These are phyloP conservation scores for Primulina huaijiensis DNA, from an alignment of 257 asterid genomes.

Conservation along the genomic window DNA sequence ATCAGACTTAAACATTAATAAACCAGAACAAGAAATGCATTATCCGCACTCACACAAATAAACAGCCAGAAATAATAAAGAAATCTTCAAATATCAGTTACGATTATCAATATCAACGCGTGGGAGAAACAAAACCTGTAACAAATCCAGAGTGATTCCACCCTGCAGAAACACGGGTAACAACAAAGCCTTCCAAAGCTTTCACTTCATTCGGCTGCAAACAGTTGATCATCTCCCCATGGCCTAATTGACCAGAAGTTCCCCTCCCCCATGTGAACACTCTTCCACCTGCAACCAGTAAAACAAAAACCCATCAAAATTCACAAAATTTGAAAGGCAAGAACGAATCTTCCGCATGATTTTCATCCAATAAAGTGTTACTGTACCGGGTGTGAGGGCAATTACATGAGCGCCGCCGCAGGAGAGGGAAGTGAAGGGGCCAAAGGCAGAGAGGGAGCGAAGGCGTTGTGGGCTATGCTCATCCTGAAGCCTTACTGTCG, in stretches of 20 bases:
- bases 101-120: neutral
- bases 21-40: neutral
- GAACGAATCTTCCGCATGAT: neutral
- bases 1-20: neutral
- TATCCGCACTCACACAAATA: neutral
- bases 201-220: constrained; percentile 47
- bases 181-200: constrained; percentile 40
- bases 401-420: constrained; percentile 97
- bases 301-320: constrained; percentile 20
- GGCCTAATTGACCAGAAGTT: constrained; percentile 85
- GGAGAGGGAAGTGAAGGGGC: constrained; percentile 55
- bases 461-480: constrained; percentile 61
- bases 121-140: constrained; percentile 49
- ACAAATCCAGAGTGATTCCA: constrained; percentile 97
- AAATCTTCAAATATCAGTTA: neutral
- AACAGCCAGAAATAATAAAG: neutral
- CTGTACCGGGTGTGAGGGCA: constrained; percentile 62
- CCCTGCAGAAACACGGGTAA: constrained; percentile 77
- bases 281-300: constrained; percentile 53
- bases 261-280: constrained; percentile 97
- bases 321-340: neutral
- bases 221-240: constrained; percentile 55
- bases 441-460: constrained; percentile 49
- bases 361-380: neutral
- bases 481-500: constrained; percentile 61